These are phyloP conservation scores for Naganishia friedmannii DNA, from an alignment of 768 basidiomycete genomes.

Conservation along the genomic window DNA sequence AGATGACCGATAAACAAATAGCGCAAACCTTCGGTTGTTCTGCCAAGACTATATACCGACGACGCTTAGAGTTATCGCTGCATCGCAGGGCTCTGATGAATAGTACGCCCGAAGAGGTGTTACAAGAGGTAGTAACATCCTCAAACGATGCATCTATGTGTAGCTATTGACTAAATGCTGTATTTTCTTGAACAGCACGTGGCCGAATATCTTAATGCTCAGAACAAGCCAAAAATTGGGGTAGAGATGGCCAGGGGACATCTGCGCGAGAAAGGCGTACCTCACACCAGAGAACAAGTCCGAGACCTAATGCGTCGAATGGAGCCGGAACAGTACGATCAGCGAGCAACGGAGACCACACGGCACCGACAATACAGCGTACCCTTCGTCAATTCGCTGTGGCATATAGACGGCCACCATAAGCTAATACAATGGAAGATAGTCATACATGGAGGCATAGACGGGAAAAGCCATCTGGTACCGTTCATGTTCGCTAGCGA, in stretches of 20 bases:
- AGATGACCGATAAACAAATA: not conserved
- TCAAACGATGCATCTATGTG: too few relatives aligned
- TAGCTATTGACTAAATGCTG: too few relatives aligned
- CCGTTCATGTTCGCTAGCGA: not conserved
- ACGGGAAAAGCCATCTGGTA: not conserved
- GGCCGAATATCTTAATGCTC: too few relatives aligned
- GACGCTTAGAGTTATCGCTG: too few relatives aligned
- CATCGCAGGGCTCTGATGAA: too few relatives aligned
- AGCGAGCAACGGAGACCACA: not conserved
- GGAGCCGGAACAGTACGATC: not conserved
- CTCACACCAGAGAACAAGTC: not conserved
- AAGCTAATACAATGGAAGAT: slow-evolving; percentile 5
- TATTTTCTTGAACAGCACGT: too few relatives aligned
- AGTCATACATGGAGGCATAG: not conserved
- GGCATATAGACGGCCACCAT: too few relatives aligned
- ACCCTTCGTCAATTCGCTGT: too few relatives aligned
- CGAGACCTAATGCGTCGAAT: not conserved
- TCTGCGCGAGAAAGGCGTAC: not conserved
- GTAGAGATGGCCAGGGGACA: too few relatives aligned
- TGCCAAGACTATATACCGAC: not conserved
- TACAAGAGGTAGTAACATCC: too few relatives aligned
- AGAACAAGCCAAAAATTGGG: too few relatives aligned
- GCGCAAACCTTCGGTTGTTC: not conserved
- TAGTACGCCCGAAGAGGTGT: too few relatives aligned
- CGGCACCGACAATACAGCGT: not conserved